Conservation (phyloP, 306 rosid species). For the Vigna trinervia region DNA sequence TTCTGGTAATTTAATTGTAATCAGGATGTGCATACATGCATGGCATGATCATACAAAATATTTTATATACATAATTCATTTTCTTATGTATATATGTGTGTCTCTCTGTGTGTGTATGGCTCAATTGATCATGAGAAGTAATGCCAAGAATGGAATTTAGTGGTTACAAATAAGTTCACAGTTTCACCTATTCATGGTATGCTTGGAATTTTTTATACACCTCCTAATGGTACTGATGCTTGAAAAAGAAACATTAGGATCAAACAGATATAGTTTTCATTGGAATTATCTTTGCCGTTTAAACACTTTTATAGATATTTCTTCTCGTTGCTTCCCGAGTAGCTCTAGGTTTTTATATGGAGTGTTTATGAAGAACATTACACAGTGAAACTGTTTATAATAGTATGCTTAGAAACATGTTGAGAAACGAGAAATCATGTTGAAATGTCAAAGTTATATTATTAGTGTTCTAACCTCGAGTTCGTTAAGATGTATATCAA, state of each 20-base stretch:
- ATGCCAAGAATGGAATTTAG: background rate
- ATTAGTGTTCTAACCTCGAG: too few relatives aligned
- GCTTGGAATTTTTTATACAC: background rate
- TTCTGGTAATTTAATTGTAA: background rate
- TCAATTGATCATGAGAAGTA: slow-evolving; percentile 27
- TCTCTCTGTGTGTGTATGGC: too few relatives aligned
- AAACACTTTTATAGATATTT: background rate
- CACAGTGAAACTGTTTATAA: background rate
- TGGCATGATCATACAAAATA: background rate
- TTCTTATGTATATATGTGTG: background rate
- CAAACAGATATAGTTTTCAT: background rate
- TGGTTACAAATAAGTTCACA: slow-evolving; percentile 14
- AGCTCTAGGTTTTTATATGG: slow-evolving; percentile 7
- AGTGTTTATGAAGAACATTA: background rate
- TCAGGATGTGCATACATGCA: slow-evolving; percentile 3
- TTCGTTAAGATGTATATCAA: too few relatives aligned
- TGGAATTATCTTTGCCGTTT: background rate
- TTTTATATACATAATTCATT: too few relatives aligned
- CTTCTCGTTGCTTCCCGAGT: background rate
- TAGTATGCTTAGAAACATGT: background rate
- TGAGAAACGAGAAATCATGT: too few relatives aligned
- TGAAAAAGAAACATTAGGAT: slow-evolving; percentile 6
- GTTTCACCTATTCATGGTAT: background rate
- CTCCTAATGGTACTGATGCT: slow-evolving; percentile 11
- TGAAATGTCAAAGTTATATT: background rate